Conservation (phyloP, 805 yeast species). For the Saccharomyces eubayanus region DNA sequence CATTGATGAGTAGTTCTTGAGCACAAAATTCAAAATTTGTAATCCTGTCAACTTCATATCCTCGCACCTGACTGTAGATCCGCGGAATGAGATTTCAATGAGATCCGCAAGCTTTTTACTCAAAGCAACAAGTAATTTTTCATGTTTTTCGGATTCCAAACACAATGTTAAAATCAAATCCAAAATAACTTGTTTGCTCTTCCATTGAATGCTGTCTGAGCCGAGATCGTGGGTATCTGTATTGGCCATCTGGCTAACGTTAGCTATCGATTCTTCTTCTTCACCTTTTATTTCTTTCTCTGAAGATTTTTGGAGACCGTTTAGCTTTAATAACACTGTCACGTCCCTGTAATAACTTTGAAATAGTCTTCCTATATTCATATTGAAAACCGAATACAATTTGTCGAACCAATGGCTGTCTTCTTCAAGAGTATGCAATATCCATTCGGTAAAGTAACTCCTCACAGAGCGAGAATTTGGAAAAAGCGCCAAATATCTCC, state of each 20-base stretch:
- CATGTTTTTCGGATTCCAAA: constrained; percentile 3
- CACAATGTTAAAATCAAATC: constrained; percentile 25
- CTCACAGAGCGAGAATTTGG: constrained; percentile 39
- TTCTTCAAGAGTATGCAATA: constrained; percentile 40
- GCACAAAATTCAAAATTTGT: constrained; percentile 51
- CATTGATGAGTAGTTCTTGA: constrained; percentile 51
- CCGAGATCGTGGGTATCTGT: background rate
- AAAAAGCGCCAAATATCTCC: constrained; percentile 47
- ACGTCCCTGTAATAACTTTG: constrained; percentile 37
- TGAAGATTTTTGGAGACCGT: constrained; percentile 26
- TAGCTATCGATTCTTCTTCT: constrained; percentile 40
- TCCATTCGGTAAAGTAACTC: constrained; percentile 49
- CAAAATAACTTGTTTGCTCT: constrained; percentile 34
- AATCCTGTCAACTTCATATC: constrained; percentile 59
- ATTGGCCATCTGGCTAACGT: constrained; percentile 4
- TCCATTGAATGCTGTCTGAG: constrained; percentile 35
- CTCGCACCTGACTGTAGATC: constrained; percentile 64
- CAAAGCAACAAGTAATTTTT: constrained; percentile 2
- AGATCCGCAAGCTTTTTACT: constrained; percentile 49
- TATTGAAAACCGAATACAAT: constrained; percentile 41
- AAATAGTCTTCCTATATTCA: constrained; percentile 37
- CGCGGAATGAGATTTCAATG: constrained; percentile 69
- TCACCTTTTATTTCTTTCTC: constrained; percentile 36
- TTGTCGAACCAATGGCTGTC: constrained; percentile 48
- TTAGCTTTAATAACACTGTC: constrained; percentile 34